Base-by-base conservation (phyloP, 2,329 filamentous ascomycete species). In the Sordariomycetes sp. region DNA sequence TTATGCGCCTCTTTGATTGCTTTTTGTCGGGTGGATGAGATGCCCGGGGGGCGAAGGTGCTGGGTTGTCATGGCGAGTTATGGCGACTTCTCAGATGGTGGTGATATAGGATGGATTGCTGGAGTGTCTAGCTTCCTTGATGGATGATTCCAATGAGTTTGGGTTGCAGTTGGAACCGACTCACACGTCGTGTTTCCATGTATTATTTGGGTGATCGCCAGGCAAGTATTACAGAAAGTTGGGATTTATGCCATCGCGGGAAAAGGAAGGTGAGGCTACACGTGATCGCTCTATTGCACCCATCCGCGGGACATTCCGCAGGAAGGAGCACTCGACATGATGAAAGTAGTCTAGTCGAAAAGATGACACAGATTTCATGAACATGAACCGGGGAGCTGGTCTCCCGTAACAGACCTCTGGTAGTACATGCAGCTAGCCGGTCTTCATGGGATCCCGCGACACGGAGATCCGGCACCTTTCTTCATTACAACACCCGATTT, bases 1-100 rank as follows among this genome's bases (percentile, higher is more conserved):
- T 34, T 51, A 10, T 45, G 56, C 2, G 56, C 56, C 12, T 58
- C 56, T 10, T 58, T n/a, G 36, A 54, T 28, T 5, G 56, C 56
- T 32, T 55, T 58, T 22, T 54, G 52, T 5, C 51, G 22, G 10
- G 55, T 57, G 50, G 32, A 51, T 25, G 55, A 53, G 36, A 52
- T 52, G 28, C 53, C 51, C 15, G 39, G 51, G 2, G 55, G 34
- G 25, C 20, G 45, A 13, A 12, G 32, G 8, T 53, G 32, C 34
- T 20, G 15, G 4, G 32, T 53, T 10, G 52, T 15, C 52, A 53
- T 53, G 25, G 52, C 7, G 52, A 12, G 52, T 15, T 32, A 53
- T 53, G 25, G 52, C 7, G 52, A 12, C 52, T 50, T 20, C n/a
- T 22, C 45, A 6, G 45, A 2, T 50, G 45, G 22, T 6, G 2